Evolutionary conservation across 1,284 basidiomycete genomes (phyloP).

Genomic region (Singerocomus inundabilis): DNA sequence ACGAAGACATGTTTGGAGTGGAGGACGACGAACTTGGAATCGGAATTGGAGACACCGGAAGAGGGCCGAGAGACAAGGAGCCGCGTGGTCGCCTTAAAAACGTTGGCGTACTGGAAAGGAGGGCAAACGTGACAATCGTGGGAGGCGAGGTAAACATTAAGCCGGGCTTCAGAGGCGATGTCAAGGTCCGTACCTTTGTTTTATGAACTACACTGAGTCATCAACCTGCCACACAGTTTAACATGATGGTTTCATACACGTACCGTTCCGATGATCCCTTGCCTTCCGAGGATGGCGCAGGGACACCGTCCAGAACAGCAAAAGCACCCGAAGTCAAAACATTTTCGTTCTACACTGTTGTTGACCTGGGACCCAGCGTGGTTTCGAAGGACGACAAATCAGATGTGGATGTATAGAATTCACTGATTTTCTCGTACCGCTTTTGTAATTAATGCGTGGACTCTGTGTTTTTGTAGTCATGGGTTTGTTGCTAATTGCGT

Average conservation of each 20-base stretch:
- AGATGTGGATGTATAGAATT: slow-evolving; percentile 27
- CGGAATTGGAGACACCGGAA: slow-evolving; percentile 36
- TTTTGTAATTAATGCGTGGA: slow-evolving; percentile 1
- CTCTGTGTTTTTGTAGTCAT: no score
- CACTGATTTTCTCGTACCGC: neutral
- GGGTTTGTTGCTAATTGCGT: no score
- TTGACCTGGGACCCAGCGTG: slow-evolving; percentile 72
- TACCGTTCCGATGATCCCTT: slow-evolving; percentile 85
- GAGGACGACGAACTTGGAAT: slow-evolving; percentile 65
- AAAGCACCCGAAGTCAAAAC: slow-evolving; percentile 73
- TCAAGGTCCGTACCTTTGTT: slow-evolving; percentile 57
- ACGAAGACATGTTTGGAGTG: slow-evolving; percentile 77
- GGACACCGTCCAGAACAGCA: slow-evolving; percentile 45
- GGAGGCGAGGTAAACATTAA: slow-evolving; percentile 81
- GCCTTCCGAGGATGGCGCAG: slow-evolving; percentile 55
- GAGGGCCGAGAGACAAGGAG: slow-evolving; percentile 40
- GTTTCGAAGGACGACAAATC: slow-evolving; percentile 54
- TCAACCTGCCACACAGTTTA: slow-evolving; percentile 58
- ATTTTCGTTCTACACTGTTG: slow-evolving; percentile 81
- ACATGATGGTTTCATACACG: slow-evolving; percentile 89
- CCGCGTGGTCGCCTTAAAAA: slow-evolving; percentile 56
- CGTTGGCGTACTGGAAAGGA: slow-evolving; percentile 79
- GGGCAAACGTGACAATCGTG: slow-evolving; percentile 83
- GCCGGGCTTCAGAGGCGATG: slow-evolving; percentile 68
- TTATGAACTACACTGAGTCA: neutral